Conservation (phyloP, 352 stramenopile genomes). For the Halophytophthora polymorphica region DNA sequence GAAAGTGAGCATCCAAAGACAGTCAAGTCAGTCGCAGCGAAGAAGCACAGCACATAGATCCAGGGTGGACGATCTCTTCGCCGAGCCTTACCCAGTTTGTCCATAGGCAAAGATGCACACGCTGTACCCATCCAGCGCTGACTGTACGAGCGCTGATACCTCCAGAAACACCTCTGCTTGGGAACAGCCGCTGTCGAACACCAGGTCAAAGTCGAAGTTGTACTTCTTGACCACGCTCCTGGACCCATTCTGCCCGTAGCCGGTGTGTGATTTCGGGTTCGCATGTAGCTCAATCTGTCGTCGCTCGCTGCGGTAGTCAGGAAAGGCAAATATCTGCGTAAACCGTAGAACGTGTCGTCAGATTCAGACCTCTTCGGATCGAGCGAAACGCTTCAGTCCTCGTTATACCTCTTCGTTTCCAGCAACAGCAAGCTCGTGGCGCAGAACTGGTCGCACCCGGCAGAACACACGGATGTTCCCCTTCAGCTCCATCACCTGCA, state of each 20-base stretch:
- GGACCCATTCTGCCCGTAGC: constrained; percentile 59
- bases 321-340: constrained; percentile 67
- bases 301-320: constrained; percentile 61
- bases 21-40: not conserved
- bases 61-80: not conserved
- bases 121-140: constrained; percentile 94
- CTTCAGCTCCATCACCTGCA: constrained; percentile 93
- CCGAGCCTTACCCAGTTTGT: constrained; percentile 60
- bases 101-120: constrained; percentile 95
- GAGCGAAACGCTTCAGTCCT: not conserved
- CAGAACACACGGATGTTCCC: constrained; percentile 97
- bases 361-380: not conserved
- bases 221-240: constrained; percentile 78
- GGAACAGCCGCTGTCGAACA: constrained; percentile 91
- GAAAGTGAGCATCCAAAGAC: not conserved
- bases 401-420: constrained; percentile 43
- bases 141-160: constrained; percentile 93
- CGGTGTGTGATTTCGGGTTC: constrained; percentile 59
- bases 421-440: constrained; percentile 43
- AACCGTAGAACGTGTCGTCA: not conserved
- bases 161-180: constrained; percentile 98
- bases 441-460: constrained; percentile 88
- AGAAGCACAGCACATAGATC: not conserved
- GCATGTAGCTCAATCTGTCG: constrained; percentile 72
- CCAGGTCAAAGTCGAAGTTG: constrained; percentile 97